A percentile compares a stretch with the other conserved stretches of the same genome.
Evolutionary conservation across 257 asterid genomes (phyloP).

Genomic region (Petunia axillaris): DNA sequence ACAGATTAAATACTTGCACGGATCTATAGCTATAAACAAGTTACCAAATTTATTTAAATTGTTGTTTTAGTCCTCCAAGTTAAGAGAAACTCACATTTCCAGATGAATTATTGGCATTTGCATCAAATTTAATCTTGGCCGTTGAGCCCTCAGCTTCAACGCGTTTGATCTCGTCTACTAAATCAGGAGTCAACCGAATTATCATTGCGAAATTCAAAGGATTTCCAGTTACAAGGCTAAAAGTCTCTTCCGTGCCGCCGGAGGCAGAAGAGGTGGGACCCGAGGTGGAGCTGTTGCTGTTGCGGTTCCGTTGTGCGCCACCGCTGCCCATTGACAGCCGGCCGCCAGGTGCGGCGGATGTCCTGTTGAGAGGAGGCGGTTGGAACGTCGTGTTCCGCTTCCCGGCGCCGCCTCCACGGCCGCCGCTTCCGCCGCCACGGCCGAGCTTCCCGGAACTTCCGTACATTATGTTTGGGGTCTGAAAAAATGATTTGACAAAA

Average conservation of each 20-base stretch:
- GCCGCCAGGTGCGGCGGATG: constrained; percentile 47
- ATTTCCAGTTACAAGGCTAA: constrained; percentile 75
- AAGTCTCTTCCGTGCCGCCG: constrained; percentile 63
- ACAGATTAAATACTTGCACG: not conserved
- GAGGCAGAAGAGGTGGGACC: constrained; percentile 45
- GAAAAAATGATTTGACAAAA: not conserved
- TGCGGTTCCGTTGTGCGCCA: constrained; percentile 57
- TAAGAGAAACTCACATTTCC: constrained; percentile 74
- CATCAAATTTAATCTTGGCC: constrained; percentile 84
- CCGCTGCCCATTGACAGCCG: constrained; percentile 63
- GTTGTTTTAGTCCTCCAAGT: not conserved
- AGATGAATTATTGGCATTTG: constrained; percentile 63
- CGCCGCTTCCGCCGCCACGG: constrained; percentile 75
- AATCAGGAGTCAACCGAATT: constrained; percentile 80
- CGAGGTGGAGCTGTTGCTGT: constrained; percentile 30
- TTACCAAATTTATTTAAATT: not conserved
- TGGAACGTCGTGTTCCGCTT: constrained; percentile 62
- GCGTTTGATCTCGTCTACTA: constrained; percentile 98
- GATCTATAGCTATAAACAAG: constrained; percentile 15
- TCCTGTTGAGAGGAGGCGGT: constrained; percentile 65
- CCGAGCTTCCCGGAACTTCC: constrained; percentile 77
- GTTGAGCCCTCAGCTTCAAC: constrained; percentile 75
- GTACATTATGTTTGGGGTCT: constrained; percentile 51
- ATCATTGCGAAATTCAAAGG: constrained; percentile 90
- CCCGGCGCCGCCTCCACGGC: constrained; percentile 54